Evolutionary conservation across 2,329 filamentous ascomycete genomes (phyloP).

Genomic region (Thielaviopsis musarum): DNA sequence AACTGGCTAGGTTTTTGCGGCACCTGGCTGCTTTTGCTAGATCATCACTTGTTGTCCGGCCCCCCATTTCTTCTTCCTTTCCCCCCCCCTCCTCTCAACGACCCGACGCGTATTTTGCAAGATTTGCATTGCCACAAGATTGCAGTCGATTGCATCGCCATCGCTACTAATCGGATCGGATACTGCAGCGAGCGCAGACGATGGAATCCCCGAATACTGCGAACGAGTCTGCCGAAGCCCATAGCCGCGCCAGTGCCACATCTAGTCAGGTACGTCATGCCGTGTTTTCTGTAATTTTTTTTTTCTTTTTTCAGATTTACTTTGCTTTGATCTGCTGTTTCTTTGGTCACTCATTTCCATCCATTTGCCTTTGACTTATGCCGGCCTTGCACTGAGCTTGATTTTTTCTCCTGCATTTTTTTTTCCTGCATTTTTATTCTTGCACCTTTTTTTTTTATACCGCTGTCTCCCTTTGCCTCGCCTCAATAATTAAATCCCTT

Average conservation of each 20-base stretch:
- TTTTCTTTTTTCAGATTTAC: too few species aligned
- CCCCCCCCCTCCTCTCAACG: too few species aligned
- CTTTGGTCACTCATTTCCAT: too few species aligned
- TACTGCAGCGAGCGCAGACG: slow-evolving; percentile 4
- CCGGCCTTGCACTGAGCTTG: too few species aligned
- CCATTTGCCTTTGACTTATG: too few species aligned
- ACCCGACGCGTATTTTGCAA: background rate
- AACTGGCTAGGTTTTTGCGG: too few species aligned
- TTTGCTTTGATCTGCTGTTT: too few species aligned
- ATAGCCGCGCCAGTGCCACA: slow-evolving; percentile 7
- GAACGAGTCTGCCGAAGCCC: slow-evolving; percentile 10
- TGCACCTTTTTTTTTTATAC: background rate
- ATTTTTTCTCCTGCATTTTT: too few species aligned
- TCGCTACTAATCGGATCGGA: background rate
- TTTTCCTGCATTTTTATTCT: too few species aligned
- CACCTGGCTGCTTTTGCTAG: too few species aligned
- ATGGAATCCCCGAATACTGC: slow-evolving; percentile 9
- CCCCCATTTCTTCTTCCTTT: too few species aligned
- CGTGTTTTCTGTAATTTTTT: background rate
- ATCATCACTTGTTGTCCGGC: too few species aligned
- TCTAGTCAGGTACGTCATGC: slow-evolving; percentile 9
- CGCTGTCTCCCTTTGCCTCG: background rate
- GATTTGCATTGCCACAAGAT: background rate
- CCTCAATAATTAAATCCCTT: background rate
- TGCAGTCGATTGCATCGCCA: slow-evolving; percentile 4